These are phyloP conservation scores for Neonectria neomacrospora DNA, from an alignment of 2,329 filamentous ascomycete genomes.

Conservation along the genomic window DNA sequence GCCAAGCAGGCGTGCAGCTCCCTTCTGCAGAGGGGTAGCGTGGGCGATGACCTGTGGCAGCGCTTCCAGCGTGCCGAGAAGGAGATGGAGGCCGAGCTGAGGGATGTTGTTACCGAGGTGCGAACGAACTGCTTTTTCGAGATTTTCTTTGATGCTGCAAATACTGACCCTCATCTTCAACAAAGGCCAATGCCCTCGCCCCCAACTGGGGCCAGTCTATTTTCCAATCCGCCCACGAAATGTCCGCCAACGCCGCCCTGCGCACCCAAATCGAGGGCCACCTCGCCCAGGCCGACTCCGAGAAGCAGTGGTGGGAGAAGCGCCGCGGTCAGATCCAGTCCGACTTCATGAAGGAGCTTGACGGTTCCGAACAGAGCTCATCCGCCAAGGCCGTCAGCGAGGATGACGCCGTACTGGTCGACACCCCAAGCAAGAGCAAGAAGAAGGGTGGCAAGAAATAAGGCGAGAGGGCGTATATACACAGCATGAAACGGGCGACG, in stretches of 20 bases:
- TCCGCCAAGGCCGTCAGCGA: constrained; percentile 52
- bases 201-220: constrained; percentile 93
- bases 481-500: background rate
- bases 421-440: constrained; percentile 66
- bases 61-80: constrained; percentile 91
- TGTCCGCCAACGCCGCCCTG: constrained; percentile 83
- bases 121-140: constrained; percentile 34
- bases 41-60: constrained; percentile 96
- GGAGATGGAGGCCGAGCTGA: constrained; percentile 95
- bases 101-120: constrained; percentile 94
- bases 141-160: constrained; percentile 3
- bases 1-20: constrained; percentile 89
- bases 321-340: constrained; percentile 77
- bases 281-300: constrained; percentile 74
- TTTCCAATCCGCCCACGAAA: constrained; percentile 98
- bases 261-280: constrained; percentile 81
- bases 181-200: constrained; percentile 88
- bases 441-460: constrained; percentile 68
- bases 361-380: constrained; percentile 66
- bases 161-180: background rate
- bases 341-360: constrained; percentile 87
- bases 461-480: constrained; percentile 7
- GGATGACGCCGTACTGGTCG: constrained; percentile 76
- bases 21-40: constrained; percentile 87
- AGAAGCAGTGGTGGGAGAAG: constrained; percentile 95